phyloP scores from a whole-genome alignment of 2,329 filamentous ascomycete genomes.

The Claviceps sp. region DNA sequence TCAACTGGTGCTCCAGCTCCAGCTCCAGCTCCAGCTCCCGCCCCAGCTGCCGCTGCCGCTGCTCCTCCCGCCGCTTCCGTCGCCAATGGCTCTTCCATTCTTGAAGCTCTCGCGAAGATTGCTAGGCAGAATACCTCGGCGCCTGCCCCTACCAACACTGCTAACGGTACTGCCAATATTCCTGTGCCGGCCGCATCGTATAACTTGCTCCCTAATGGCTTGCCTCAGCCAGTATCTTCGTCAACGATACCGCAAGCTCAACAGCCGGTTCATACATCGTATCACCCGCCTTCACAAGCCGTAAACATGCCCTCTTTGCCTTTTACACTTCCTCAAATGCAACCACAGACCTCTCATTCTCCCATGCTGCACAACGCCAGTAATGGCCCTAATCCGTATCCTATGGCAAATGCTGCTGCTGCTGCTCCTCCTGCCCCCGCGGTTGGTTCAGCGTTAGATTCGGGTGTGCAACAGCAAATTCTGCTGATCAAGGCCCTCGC shows the following conservation, averaged over 20 bases:
- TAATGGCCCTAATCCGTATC: conserved; percentile 14
- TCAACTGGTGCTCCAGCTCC: conserved; percentile 20
- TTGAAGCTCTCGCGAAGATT: conserved; percentile 70
- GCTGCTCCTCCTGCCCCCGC: conserved; percentile 22
- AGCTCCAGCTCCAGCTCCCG: too few species aligned
- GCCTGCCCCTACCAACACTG: conserved; percentile 17
- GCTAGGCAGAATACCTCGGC: conserved; percentile 55
- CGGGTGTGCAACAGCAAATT: conserved; percentile 55
- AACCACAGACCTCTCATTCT: conserved; percentile 21
- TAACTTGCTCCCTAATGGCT: conserved; percentile 19
- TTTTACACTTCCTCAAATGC: conserved; percentile 23
- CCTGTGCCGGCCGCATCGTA: conserved; percentile 31
- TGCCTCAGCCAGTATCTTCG: conserved; percentile 20
- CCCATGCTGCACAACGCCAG: conserved; percentile 13
- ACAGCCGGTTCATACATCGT: conserved; percentile 18
- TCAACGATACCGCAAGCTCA: conserved; percentile 15
- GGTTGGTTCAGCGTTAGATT: conserved; percentile 28
- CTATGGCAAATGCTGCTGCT: conserved; percentile 20
- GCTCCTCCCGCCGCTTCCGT: conserved; percentile 10
- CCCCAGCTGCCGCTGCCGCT: too few species aligned
- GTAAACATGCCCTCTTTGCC: conserved; percentile 44
- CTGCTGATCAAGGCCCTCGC: conserved; percentile 62
- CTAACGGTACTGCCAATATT: conserved; percentile 19
- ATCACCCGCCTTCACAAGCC: conserved; percentile 37
- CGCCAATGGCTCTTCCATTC: conserved; percentile 45